Percentiles rank a stretch among this genome's conserved stretches.
These are phyloP conservation scores for Magnolia changhungtana DNA, from an alignment of 164 flowering plant species.

Conservation along the genomic window DNA sequence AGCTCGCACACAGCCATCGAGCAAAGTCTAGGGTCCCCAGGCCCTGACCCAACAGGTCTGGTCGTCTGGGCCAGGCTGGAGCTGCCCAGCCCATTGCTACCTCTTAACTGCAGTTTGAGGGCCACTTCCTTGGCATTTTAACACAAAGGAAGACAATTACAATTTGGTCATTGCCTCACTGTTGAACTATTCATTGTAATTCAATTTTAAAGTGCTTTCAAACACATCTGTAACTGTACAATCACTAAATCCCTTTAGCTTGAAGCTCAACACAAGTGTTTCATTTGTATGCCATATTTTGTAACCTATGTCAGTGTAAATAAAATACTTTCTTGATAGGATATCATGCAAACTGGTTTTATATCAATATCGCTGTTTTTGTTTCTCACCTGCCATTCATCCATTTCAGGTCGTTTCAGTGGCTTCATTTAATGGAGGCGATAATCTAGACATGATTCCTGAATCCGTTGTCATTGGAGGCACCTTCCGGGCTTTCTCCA, in stretches of 20 bases:
- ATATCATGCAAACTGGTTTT: background rate
- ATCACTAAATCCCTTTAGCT: background rate
- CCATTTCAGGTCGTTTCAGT: constrained; percentile 78
- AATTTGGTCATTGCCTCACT: background rate
- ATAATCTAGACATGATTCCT: constrained; percentile 41
- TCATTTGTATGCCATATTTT: background rate
- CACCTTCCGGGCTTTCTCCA: constrained; percentile 86
- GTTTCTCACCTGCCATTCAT: background rate
- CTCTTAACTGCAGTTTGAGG: background rate
- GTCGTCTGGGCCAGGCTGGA: background rate
- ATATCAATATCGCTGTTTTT: background rate
- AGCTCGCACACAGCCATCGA: background rate
- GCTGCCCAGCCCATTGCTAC: background rate
- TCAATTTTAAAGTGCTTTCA: background rate
- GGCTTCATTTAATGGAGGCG: constrained; percentile 59
- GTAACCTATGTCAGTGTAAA: background rate
- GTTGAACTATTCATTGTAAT: background rate
- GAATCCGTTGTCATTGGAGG: constrained; percentile 64
- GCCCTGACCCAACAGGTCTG: background rate
- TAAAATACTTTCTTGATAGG: background rate
- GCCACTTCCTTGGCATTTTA: background rate
- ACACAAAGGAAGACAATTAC: background rate
- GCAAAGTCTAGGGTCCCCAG: no score
- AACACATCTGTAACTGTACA: background rate
- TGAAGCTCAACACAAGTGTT: background rate